These are phyloP conservation scores for Flaveria sonorensis DNA, from an alignment of 129 eudicot species.

Conservation along the genomic window DNA sequence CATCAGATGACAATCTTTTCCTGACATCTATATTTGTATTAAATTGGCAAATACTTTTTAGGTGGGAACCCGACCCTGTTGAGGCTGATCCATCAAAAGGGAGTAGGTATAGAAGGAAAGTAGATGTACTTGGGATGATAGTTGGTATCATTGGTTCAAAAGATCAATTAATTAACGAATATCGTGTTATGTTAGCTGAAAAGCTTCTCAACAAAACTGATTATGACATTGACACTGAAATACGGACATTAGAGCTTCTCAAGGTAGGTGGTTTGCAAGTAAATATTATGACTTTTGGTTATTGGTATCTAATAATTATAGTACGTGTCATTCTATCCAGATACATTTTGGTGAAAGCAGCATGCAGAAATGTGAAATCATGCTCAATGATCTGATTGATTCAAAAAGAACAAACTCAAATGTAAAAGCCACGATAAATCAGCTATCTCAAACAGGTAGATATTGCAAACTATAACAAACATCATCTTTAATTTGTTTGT, in stretches of 20 bases:
- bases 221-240: constrained; percentile 92
- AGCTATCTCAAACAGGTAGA: constrained; percentile 61
- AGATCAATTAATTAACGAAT: constrained; percentile 89
- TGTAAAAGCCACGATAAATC: constrained; percentile 75
- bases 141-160: constrained; percentile 95
- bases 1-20: background rate
- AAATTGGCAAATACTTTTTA: constrained; percentile 32
- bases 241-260: constrained; percentile 91
- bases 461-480: constrained; percentile 10
- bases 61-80: constrained; percentile 99
- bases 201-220: constrained; percentile 95
- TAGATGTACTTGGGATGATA: constrained; percentile 92
- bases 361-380: constrained; percentile 98
- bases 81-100: constrained; percentile 92
- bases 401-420: constrained; percentile 88
- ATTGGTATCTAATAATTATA: constrained; percentile 8
- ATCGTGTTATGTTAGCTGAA: constrained; percentile 99
- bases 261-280: constrained; percentile 55
- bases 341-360: constrained; percentile 99
- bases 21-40: constrained; percentile 19
- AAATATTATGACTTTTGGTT: background rate
- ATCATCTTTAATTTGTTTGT: constrained; percentile 13
- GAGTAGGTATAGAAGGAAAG: constrained; percentile 73
- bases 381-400: constrained; percentile 97
- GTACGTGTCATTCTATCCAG: constrained; percentile 40